A percentile compares a stretch with the other conserved stretches of the same genome.
Conservation (phyloP, 495 filamentous ascomycete genomes). For the Hyaloscypha finlandica region DNA sequence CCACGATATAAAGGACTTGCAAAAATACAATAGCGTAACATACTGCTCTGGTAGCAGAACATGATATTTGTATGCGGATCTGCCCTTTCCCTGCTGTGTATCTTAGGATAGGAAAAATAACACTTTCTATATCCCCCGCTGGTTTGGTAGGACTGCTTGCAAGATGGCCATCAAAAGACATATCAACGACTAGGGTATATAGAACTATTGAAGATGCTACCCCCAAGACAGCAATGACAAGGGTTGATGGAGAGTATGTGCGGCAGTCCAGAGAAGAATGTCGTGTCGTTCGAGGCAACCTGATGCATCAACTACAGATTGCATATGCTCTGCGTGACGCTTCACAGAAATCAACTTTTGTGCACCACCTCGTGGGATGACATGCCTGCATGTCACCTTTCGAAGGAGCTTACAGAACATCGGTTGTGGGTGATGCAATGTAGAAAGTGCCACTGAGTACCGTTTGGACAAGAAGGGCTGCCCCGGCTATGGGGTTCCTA, state of each 20-base stretch:
- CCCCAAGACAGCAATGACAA: not conserved
- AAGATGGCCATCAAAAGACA: constrained; percentile 13
- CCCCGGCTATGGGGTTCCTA: constrained; percentile 6
- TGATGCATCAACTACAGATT: constrained; percentile 18
- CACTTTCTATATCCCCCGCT: not conserved
- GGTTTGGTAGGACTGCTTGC: constrained; percentile 10
- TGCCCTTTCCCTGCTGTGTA: not conserved
- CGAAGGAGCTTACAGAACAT: not conserved
- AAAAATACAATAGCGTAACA: constrained; percentile 11
- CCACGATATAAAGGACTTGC: constrained; percentile 11
- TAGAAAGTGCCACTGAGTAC: constrained; percentile 18
- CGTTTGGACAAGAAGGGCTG: constrained; percentile 19
- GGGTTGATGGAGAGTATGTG: constrained; percentile 2
- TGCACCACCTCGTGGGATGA: not conserved
- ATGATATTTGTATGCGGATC: not conserved
- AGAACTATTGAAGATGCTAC: constrained; percentile 12
- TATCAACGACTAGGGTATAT: not conserved
- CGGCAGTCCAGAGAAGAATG: constrained; percentile 20
- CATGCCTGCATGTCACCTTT: constrained; percentile 17
- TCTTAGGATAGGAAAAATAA: not conserved
- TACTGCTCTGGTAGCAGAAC: not conserved
- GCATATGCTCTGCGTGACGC: constrained; percentile 4
- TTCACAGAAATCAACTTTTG: not conserved
- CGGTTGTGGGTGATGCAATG: constrained; percentile 5
- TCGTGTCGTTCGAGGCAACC: constrained; percentile 12